These are phyloP conservation scores for Yamadazyma pseudoaaseri DNA, from an alignment of 1,139 yeast genomes.

Conservation along the genomic window DNA sequence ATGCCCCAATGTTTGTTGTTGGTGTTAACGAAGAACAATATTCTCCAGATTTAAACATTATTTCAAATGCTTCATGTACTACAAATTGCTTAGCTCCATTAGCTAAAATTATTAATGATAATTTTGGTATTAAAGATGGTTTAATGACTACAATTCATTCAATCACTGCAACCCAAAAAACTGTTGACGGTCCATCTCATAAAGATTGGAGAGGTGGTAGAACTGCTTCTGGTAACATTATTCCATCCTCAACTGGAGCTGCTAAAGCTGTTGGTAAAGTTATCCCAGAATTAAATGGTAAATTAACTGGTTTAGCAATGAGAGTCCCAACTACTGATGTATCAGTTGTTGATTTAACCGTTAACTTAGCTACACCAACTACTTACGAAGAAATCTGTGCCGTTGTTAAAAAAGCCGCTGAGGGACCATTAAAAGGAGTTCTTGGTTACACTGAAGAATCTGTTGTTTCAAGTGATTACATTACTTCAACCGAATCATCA, in stretches of 20 bases:
- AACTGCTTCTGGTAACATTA: conserved; percentile 78
- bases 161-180: conserved; percentile 79
- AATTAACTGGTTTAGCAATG: conserved; percentile 75
- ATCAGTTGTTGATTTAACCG: conserved; percentile 45
- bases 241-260: conserved; percentile 83
- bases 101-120: conserved; percentile 72
- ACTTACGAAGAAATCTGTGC: conserved; percentile 69
- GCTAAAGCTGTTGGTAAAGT: conserved; percentile 86
- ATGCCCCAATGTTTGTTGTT: conserved; percentile 77
- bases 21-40: conserved; percentile 72
- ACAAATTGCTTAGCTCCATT: conserved; percentile 80
- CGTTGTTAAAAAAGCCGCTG: conserved; percentile 60
- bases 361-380: conserved; percentile 56
- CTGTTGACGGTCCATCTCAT: conserved; percentile 81
- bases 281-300: conserved; percentile 73
- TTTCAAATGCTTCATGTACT: conserved; percentile 80
- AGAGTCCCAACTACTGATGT: conserved; percentile 81
- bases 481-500: conserved; percentile 67
- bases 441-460: conserved; percentile 76
- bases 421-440: conserved; percentile 65
- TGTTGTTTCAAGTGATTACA: conserved; percentile 73
- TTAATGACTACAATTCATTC: conserved; percentile 82
- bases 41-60: conserved; percentile 59
- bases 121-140: conserved; percentile 72
- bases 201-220: conserved; percentile 90